phyloP scores from a whole-genome alignment of 1,284 basidiomycete genomes.

The Wolfiporia cocos region DNA sequence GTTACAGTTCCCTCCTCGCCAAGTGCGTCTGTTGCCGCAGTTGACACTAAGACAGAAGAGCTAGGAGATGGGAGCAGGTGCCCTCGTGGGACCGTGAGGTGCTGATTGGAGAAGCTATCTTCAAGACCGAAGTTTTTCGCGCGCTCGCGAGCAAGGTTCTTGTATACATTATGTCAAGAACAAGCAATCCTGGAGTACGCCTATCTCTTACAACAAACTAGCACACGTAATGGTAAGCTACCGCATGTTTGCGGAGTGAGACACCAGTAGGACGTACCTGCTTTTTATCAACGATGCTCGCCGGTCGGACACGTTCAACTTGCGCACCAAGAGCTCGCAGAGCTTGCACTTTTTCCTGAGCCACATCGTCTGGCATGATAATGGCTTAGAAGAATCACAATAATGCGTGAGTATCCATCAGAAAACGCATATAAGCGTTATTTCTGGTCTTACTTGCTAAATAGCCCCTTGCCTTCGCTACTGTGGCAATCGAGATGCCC shows the following conservation, averaged over 20 bases:
- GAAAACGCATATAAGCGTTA: background rate
- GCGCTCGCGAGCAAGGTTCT: constrained; percentile 76
- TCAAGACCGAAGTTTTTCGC: constrained; percentile 66
- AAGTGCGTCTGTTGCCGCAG: constrained; percentile 34
- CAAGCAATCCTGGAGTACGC: background rate
- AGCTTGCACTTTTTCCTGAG: constrained; percentile 86
- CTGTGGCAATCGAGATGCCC: constrained; percentile 93
- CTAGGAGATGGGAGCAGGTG: constrained; percentile 22
- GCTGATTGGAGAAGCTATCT: constrained; percentile 19
- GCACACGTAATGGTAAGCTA: background rate
- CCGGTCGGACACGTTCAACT: constrained; percentile 81
- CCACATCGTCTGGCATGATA: constrained; percentile 93
- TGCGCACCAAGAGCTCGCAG: constrained; percentile 82
- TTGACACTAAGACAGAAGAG: constrained; percentile 50
- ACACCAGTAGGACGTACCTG: constrained; percentile 57
- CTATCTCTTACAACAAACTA: constrained; percentile 58
- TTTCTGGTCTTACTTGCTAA: constrained; percentile 53
- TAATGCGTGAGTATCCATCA: background rate
- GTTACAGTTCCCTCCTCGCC: constrained; percentile 33
- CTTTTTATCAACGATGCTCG: constrained; percentile 91
- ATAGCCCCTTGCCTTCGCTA: constrained; percentile 86
- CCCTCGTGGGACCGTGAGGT: constrained; percentile 6
- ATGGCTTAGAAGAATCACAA: constrained; percentile 47
- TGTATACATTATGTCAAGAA: constrained; percentile 3
- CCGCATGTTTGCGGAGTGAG: background rate